Evolutionary conservation across 192 early-diverging fungal species (phyloP).

Genomic region (Podochytrium sp.): DNA sequence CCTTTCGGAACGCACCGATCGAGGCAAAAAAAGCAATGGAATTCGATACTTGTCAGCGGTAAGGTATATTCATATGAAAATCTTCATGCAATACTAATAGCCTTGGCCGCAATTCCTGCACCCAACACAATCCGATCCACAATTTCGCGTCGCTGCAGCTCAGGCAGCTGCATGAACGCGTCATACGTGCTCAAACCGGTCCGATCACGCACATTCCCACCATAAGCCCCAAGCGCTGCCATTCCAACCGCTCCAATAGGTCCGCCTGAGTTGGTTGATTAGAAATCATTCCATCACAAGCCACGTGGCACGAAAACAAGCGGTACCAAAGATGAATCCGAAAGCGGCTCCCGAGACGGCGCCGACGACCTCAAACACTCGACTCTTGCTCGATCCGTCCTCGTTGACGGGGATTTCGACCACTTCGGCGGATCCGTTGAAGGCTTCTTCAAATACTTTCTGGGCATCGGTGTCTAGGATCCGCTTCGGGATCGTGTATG

Average conservation of each 20-base stretch:
- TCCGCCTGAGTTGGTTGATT: neutral
- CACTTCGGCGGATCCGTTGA: neutral
- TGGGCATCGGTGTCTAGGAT: neutral
- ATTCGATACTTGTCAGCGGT: too few species aligned
- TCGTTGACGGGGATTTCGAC: neutral
- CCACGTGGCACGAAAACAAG: neutral
- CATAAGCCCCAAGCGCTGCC: neutral
- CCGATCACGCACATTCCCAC: neutral
- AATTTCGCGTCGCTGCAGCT: neutral
- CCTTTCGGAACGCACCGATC: too few species aligned
- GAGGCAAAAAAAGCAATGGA: too few species aligned
- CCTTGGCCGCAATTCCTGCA: neutral
- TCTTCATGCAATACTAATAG: too few species aligned
- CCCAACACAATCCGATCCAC: neutral
- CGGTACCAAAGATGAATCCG: slow-evolving; percentile 4
- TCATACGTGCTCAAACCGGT: neutral
- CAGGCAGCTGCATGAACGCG: neutral
- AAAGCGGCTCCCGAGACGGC: neutral
- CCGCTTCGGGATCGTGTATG: neutral
- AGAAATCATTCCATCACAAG: too few species aligned
- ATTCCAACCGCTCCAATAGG: neutral
- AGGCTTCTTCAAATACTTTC: neutral
- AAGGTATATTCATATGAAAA: too few species aligned
- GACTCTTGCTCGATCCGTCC: neutral
- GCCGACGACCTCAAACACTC: neutral